Evolutionary conservation across 73 alveolate genomes (phyloP).

Genomic region (Durusdinium trenchii): DNA sequence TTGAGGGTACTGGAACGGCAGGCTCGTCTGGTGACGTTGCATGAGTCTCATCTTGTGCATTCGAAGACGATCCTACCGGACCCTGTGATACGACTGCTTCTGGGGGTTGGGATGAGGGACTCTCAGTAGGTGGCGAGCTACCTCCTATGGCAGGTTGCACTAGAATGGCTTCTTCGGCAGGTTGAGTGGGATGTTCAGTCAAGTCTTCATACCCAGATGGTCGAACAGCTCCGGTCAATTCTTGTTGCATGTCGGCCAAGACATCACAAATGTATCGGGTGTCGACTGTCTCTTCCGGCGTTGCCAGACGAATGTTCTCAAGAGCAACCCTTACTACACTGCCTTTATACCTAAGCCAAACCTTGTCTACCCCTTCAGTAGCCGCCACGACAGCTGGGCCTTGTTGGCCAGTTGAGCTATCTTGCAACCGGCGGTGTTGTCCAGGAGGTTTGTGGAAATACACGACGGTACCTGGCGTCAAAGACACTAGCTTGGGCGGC

Average conservation of each 20-base stretch:
- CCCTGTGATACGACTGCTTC: no score
- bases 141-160: no score
- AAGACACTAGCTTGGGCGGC: background rate
- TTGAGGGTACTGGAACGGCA: no score
- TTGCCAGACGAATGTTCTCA: background rate
- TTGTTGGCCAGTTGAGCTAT: background rate
- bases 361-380: background rate
- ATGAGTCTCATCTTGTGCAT: no score
- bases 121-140: no score
- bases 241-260: background rate
- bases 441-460: constrained; percentile 11
- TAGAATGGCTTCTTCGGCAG: no score
- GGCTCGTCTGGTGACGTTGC: no score
- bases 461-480: background rate
- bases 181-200: no score
- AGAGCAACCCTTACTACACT: background rate
- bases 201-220: no score
- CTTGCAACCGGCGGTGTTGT: background rate
- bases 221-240: no score
- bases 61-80: no score
- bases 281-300: background rate
- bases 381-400: constrained; percentile 3
- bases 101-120: no score
- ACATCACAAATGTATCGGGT: background rate
- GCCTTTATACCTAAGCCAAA: background rate